Conservation (phyloP, 495 filamentous ascomycete genomes). For the Neurospora sublineolata region DNA sequence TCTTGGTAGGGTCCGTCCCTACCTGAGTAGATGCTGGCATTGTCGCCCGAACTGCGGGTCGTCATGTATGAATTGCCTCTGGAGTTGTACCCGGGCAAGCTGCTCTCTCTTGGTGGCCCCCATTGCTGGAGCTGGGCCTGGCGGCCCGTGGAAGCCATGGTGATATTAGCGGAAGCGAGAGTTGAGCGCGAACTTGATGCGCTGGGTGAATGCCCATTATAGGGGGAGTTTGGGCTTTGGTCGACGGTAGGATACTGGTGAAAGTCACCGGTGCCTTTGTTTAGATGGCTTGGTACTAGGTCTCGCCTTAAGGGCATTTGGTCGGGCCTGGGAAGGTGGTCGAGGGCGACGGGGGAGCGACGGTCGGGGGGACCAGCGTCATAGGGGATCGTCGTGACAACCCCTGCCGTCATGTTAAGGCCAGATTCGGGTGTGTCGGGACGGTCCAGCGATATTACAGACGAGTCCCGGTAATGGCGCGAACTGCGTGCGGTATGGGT, state of each 20-base stretch:
- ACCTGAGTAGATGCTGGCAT: slow-evolving; percentile 48
- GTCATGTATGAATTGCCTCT: slow-evolving; percentile 58
- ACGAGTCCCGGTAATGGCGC: slow-evolving; percentile 68
- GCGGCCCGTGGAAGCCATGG: slow-evolving; percentile 61
- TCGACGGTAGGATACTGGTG: slow-evolving; percentile 82
- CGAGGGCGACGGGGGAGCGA: slow-evolving; percentile 59
- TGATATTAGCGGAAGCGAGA: slow-evolving; percentile 49
- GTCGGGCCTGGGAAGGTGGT: slow-evolving; percentile 63
- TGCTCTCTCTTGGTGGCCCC: slow-evolving; percentile 50
- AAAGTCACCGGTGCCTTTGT: slow-evolving; percentile 65
- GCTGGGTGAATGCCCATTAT: slow-evolving; percentile 48
- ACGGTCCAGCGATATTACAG: slow-evolving; percentile 60
- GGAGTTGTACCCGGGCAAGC: slow-evolving; percentile 34
- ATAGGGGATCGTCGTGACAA: slow-evolving; percentile 85
- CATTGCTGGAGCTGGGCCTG: slow-evolving; percentile 63
- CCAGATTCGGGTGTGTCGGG: slow-evolving; percentile 38
- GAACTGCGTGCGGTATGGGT: slow-evolving; percentile 61
- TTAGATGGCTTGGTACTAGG: slow-evolving; percentile 69
- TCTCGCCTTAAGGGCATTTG: slow-evolving; percentile 53
- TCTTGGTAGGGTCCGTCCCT: slow-evolving; percentile 62
- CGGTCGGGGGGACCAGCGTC: slow-evolving; percentile 59
- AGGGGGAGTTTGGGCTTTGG: slow-evolving; percentile 32
- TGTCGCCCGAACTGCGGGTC: slow-evolving; percentile 32
- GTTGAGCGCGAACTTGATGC: slow-evolving; percentile 60
- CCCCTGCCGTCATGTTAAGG: slow-evolving; percentile 66